A percentile compares a stretch with the other conserved stretches of the same genome.
phyloP scores from a whole-genome alignment of 257 asterid species.

The Solanum arcanum region DNA sequence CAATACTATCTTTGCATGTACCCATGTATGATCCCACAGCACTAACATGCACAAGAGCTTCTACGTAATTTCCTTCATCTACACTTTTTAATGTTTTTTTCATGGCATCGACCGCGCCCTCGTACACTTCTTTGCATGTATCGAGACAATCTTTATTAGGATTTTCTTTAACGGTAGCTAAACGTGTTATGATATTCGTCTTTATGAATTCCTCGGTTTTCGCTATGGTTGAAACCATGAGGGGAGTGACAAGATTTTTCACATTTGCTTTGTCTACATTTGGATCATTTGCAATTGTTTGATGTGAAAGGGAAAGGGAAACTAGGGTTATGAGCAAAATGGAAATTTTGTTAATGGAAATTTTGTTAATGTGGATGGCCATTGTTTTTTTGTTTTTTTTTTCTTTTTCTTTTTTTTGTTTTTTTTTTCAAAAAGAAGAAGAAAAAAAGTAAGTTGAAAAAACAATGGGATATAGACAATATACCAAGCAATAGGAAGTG shows the following conservation, averaged over 20 bases:
- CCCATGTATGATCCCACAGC: not conserved
- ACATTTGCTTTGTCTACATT: not conserved
- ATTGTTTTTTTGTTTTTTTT: not conserved
- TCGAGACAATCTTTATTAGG: slow-evolving; percentile 4
- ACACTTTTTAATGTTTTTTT: slow-evolving; percentile 17
- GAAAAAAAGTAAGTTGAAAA: not conserved
- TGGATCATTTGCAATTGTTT: not conserved
- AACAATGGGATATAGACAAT: not conserved
- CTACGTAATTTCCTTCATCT: slow-evolving; percentile 11
- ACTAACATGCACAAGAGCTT: slow-evolving; percentile 23
- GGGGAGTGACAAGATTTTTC: not conserved
- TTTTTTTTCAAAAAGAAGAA: not conserved
- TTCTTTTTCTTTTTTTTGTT: not conserved
- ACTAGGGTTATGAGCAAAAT: not conserved
- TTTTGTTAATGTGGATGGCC: not conserved
- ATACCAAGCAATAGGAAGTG: not conserved
- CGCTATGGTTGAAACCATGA: slow-evolving; percentile 10
- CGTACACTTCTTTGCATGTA: slow-evolving; percentile 19
- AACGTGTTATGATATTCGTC: not conserved
- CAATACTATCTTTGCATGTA: not conserved
- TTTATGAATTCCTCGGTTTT: slow-evolving; percentile 13
- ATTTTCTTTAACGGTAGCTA: not conserved
- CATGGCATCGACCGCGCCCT: slow-evolving; percentile 10
- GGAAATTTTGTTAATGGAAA: not conserved
- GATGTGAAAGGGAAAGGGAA: not conserved